Evolutionary conservation across 1,284 basidiomycete species (phyloP).

Genomic region (Trametes sp.): DNA sequence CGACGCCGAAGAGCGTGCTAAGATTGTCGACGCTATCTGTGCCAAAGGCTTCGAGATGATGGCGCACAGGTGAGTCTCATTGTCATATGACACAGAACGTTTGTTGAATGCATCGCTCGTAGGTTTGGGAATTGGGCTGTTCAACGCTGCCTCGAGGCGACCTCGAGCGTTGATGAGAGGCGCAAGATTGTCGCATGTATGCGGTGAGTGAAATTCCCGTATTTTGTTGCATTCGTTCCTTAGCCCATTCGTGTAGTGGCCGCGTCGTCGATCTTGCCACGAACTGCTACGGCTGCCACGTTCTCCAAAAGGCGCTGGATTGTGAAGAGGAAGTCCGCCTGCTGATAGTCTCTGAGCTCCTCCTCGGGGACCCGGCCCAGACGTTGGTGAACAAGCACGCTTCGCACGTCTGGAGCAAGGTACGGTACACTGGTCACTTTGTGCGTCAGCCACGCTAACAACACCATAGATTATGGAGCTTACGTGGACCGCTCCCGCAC

Average conservation of each 20-base stretch:
- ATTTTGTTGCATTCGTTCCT: too few species aligned
- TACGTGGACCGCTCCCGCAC: slow-evolving; percentile 81
- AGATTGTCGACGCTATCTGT: slow-evolving; percentile 86
- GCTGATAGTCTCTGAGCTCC: slow-evolving; percentile 80
- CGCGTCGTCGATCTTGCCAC: slow-evolving; percentile 84
- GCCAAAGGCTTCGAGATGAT: slow-evolving; percentile 86
- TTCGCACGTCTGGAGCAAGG: slow-evolving; percentile 89
- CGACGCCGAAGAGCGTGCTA: slow-evolving; percentile 74
- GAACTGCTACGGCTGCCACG: slow-evolving; percentile 87
- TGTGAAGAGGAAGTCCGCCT: slow-evolving; percentile 85
- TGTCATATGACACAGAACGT: too few species aligned
- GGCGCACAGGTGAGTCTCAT: slow-evolving; percentile 79
- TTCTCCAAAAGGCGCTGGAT: slow-evolving; percentile 86
- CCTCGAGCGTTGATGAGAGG: slow-evolving; percentile 72
- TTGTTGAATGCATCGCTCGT: not conserved
- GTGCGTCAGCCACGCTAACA: not conserved
- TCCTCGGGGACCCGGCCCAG: slow-evolving; percentile 80
- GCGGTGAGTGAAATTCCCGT: slow-evolving; percentile 55
- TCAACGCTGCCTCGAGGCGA: slow-evolving; percentile 81
- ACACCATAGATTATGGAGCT: slow-evolving; percentile 77
- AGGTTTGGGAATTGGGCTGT: slow-evolving; percentile 90
- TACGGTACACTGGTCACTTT: slow-evolving; percentile 38
- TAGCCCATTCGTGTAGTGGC: slow-evolving; percentile 53
- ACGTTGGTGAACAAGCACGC: slow-evolving; percentile 88
- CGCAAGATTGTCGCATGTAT: slow-evolving; percentile 82